Evolutionary conservation across 768 basidiomycete genomes (phyloP).

Genomic region (Amanita pseudoporphyria): DNA sequence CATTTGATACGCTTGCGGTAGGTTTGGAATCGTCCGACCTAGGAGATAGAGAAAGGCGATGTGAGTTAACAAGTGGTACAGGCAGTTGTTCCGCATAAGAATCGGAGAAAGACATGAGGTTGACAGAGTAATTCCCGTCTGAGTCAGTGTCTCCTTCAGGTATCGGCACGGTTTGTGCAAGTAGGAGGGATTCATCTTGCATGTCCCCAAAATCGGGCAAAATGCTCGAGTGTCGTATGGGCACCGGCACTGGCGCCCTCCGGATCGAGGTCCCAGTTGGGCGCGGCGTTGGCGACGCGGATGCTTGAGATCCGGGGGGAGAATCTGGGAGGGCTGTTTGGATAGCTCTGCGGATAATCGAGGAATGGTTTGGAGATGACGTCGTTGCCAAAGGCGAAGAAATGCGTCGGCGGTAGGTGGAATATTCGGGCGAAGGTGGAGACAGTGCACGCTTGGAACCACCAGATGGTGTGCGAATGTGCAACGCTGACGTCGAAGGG

Average conservation of each 20-base stretch:
- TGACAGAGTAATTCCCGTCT: conserved; percentile 44
- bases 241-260: conserved; percentile 23
- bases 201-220: conserved; percentile 28
- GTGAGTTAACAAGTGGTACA: conserved; percentile 25
- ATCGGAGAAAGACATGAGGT: conserved; percentile 65
- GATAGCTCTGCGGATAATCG: conserved; percentile 29
- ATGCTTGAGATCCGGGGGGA: conserved; percentile 21
- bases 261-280: conserved; percentile 16
- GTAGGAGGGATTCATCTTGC: conserved; percentile 54
- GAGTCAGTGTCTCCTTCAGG: conserved; percentile 68
- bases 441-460: conserved; percentile 26
- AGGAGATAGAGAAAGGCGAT: conserved; percentile 42
- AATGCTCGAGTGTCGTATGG: conserved; percentile 31
- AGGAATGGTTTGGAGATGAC: conserved; percentile 22
- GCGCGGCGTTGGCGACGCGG: conserved; percentile 22
- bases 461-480: conserved; percentile 30
- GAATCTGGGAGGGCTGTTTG: conserved; percentile 29
- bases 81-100: conserved; percentile 45
- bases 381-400: conserved; percentile 38
- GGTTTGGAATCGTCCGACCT: conserved; percentile 41
- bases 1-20: conserved; percentile 42
- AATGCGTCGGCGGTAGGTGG: conserved; percentile 30
- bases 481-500: conserved; percentile 18
- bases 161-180: conserved; percentile 66
- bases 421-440: conserved; percentile 30